Evolutionary conservation across 164 flowering plant species (phyloP).

Genomic region (Magnolia kwangsiensis): DNA sequence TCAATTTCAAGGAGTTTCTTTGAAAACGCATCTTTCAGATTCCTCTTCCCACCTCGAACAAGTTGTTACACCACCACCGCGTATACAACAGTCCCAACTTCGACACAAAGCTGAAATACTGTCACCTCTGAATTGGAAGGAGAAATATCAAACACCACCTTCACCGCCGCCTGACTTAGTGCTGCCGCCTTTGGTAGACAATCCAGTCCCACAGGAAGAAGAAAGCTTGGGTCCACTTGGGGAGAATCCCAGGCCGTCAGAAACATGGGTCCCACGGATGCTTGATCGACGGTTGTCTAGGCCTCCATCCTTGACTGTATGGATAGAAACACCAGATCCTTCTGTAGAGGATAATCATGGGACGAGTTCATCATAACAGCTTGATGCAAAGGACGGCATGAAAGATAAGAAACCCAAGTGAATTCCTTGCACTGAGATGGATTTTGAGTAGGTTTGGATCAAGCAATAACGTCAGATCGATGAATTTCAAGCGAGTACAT

Average conservation of each 20-base stretch:
- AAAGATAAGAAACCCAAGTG: constrained; percentile 58
- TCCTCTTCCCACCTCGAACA: constrained; percentile 46
- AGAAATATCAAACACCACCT: constrained; percentile 53
- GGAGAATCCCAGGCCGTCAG: constrained; percentile 21
- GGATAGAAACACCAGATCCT: constrained; percentile 13
- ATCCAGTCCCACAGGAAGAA: constrained; percentile 3
- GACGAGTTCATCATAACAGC: constrained; percentile 30
- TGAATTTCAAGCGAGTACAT: too few relatives aligned
- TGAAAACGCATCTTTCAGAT: constrained; percentile 48
- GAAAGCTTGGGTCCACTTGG: neutral
- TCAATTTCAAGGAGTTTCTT: constrained; percentile 65
- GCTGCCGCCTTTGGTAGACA: constrained; percentile 33
- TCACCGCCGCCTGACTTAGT: constrained; percentile 50
- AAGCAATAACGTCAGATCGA: too few relatives aligned
- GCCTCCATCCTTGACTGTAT: constrained; percentile 21
- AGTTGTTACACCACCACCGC: constrained; percentile 29
- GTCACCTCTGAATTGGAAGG: constrained; percentile 36
- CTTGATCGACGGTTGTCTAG: constrained; percentile 18
- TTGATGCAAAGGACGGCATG: constrained; percentile 37
- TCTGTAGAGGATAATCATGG: constrained; percentile 20
- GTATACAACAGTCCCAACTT: constrained; percentile 8
- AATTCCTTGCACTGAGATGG: constrained; percentile 97
- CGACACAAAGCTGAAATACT: constrained; percentile 7
- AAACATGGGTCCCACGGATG: constrained; percentile 20
- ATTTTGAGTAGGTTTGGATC: constrained; percentile 53